Conservation (phyloP, 441 rosid species). For the Eutrema salsugineum region DNA sequence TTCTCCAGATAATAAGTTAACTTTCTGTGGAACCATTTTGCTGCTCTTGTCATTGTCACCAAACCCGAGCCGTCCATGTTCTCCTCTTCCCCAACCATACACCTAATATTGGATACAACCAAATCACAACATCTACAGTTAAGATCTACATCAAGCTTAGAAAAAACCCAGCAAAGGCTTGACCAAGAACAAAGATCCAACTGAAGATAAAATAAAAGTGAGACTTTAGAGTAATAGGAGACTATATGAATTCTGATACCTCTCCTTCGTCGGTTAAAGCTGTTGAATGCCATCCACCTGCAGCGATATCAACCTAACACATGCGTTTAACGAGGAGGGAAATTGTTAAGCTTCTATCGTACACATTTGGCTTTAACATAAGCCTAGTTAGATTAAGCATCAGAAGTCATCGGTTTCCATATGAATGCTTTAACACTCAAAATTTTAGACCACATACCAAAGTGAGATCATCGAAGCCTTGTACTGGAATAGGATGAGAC, state of each 20-base stretch:
- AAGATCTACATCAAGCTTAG: slow-evolving; percentile 14
- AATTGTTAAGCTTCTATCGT: not conserved
- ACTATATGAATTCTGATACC: slow-evolving; percentile 39
- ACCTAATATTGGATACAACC: slow-evolving; percentile 47
- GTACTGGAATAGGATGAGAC: slow-evolving; percentile 89
- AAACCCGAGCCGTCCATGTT: slow-evolving; percentile 95
- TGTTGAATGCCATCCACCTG: slow-evolving; percentile 99
- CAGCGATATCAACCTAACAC: slow-evolving; percentile 93
- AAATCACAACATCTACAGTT: not conserved
- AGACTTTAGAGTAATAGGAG: not conserved
- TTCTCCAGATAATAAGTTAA: slow-evolving; percentile 78
- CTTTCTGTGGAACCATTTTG: slow-evolving; percentile 96
- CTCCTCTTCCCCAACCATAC: slow-evolving; percentile 99
- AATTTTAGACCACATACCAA: slow-evolving; percentile 43
- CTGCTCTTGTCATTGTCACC: slow-evolving; percentile 99
- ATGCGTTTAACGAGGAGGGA: not conserved
- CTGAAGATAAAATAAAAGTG: not conserved
- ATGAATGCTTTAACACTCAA: not conserved
- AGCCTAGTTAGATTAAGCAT: not conserved
- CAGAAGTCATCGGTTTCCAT: not conserved
- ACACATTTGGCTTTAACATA: not conserved
- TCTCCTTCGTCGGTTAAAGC: slow-evolving; percentile 79
- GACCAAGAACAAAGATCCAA: not conserved
- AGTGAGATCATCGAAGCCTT: slow-evolving; percentile 76
- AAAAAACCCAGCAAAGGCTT: not conserved